Conservation (phyloP, 2,329 filamentous ascomycete species). For the Ophiostoma novo-ulmi region DNA sequence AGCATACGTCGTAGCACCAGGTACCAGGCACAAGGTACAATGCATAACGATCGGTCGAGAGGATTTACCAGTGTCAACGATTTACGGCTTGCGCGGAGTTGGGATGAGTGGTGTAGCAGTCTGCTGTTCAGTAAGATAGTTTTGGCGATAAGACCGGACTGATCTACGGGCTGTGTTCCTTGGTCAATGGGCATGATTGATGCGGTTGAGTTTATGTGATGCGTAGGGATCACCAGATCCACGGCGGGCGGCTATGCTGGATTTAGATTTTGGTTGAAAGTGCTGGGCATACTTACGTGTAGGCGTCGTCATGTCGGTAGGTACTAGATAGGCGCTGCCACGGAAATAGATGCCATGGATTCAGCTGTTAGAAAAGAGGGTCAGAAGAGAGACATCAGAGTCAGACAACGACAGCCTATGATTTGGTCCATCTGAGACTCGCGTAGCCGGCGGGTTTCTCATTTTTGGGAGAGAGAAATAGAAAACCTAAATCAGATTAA, state of each 20-base stretch:
- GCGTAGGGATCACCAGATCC: slow-evolving; percentile 3
- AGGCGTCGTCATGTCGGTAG: not conserved
- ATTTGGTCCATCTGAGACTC: not conserved
- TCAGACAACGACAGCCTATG: not conserved
- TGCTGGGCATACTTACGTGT: not conserved
- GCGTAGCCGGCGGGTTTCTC: too few relatives aligned
- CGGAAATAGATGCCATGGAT: too few relatives aligned
- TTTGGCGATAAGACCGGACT: not conserved
- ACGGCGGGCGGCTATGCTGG: slow-evolving; percentile 2
- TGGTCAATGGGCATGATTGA: not conserved
- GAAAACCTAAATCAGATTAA: not conserved
- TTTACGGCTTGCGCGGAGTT: not conserved
- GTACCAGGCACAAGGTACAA: not conserved
- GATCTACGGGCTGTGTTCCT: not conserved
- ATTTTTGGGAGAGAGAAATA: not conserved
- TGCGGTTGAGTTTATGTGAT: not conserved
- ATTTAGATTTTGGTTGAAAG: not conserved
- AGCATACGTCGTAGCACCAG: not conserved
- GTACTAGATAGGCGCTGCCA: not conserved
- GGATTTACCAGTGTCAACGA: not conserved
- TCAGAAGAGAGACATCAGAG: not conserved
- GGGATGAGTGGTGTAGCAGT: not conserved
- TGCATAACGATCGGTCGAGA: not conserved
- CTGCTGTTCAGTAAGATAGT: not conserved
- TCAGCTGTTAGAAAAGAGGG: not conserved